These are phyloP conservation scores for Leavenworthia alabamica DNA, from an alignment of 345 rosid genomes.

Conservation along the genomic window DNA sequence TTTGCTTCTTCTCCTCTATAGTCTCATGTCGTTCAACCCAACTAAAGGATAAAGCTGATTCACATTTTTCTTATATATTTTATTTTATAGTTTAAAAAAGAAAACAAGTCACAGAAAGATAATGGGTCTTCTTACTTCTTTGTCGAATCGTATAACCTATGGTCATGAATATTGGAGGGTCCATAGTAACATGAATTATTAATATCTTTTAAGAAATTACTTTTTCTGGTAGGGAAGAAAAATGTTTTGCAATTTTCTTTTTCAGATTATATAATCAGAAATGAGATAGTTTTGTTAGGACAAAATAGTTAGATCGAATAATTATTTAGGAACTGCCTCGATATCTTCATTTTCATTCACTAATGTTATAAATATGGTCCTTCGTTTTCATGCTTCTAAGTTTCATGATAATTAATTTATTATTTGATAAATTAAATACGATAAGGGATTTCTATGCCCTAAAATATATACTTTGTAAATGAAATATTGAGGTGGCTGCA, in stretches of 20 bases:
- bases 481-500: constrained; percentile 15
- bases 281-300: constrained; percentile 7
- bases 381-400: not conserved
- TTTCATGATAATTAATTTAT: not conserved
- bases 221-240: not conserved
- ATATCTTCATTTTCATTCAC: constrained; percentile 14
- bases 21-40: constrained; percentile 17
- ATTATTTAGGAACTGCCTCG: constrained; percentile 10
- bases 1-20: constrained; percentile 11
- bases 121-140: constrained; percentile 12
- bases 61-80: constrained; percentile 1
- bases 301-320: constrained; percentile 1
- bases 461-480: not conserved
- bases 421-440: not conserved
- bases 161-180: constrained; percentile 13
- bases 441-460: not conserved
- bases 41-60: constrained; percentile 18
- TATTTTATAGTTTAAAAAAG: not conserved
- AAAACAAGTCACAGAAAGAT: not conserved
- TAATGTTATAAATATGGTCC: constrained; percentile 2
- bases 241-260: constrained; percentile 7
- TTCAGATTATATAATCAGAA: not conserved
- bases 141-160: constrained; percentile 5
- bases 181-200: constrained; percentile 22
- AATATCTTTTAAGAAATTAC: not conserved